Percentiles rank a stretch among this genome's conserved stretches.
phyloP scores from a whole-genome alignment of 2,329 filamentous ascomycete species.

The Xenosphaeropsis pyriputrescens region DNA sequence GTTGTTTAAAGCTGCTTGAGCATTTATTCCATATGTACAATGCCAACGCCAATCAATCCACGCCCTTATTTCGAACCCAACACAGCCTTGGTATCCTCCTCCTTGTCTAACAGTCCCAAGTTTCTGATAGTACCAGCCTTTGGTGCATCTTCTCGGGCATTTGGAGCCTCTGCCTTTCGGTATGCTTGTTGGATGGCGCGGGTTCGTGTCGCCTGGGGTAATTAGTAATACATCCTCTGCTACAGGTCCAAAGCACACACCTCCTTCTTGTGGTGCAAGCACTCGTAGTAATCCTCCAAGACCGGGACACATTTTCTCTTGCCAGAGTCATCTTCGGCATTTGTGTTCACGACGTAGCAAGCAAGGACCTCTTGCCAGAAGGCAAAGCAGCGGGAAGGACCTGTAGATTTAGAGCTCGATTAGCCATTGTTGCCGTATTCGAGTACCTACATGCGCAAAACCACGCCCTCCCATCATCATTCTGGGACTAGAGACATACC shows the following conservation, averaged over 20 bases:
- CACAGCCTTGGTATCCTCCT: slow-evolving; percentile 59
- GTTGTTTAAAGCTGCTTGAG: not conserved
- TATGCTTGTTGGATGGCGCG: slow-evolving; percentile 71
- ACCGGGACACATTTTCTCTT: slow-evolving; percentile 77
- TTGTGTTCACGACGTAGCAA: slow-evolving; percentile 93
- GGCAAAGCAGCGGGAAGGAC: slow-evolving; percentile 75
- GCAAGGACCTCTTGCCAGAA: slow-evolving; percentile 99
- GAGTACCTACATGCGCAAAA: too few species aligned
- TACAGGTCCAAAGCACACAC: slow-evolving; percentile 30
- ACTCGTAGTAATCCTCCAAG: slow-evolving; percentile 97
- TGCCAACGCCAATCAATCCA: slow-evolving; percentile 1
- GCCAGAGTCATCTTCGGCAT: slow-evolving; percentile 59
- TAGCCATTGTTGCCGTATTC: too few species aligned
- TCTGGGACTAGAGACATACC: slow-evolving; percentile 35
- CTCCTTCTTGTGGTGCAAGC: slow-evolving; percentile 98
- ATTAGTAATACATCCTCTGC: not conserved
- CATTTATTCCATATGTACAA: slow-evolving; percentile 15
- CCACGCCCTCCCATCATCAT: too few species aligned
- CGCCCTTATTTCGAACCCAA: slow-evolving; percentile 18
- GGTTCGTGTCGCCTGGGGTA: slow-evolving; percentile 51
- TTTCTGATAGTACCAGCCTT: slow-evolving; percentile 78
- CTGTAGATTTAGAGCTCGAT: slow-evolving; percentile 17
- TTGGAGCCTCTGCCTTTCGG: slow-evolving; percentile 61
- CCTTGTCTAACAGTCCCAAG: slow-evolving; percentile 69
- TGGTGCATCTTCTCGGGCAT: slow-evolving; percentile 66